Conservation (phyloP, 169 alveolate genomes). For the Eimeria falciformis region DNA sequence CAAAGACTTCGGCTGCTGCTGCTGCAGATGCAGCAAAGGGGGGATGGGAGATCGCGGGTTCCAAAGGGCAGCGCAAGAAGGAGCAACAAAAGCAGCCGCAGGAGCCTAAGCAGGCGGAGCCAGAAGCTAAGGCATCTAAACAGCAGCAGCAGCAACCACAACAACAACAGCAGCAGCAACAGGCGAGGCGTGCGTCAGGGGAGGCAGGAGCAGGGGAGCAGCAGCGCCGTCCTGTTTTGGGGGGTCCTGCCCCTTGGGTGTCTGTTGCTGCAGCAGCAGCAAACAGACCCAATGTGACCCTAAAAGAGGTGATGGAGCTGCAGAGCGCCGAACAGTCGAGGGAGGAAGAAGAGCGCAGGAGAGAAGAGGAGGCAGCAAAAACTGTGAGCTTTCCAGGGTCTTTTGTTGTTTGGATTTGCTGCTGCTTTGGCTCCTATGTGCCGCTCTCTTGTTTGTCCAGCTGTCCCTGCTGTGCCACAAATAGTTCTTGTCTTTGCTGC, state of each 20-base stretch:
- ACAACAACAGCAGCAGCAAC: slow-evolving; percentile 39
- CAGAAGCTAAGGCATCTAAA: slow-evolving; percentile 27
- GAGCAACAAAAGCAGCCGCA: slow-evolving; percentile 60
- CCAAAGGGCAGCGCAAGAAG: slow-evolving; percentile 59
- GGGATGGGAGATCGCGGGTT: slow-evolving; percentile 50
- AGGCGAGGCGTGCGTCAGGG: slow-evolving; percentile 30
- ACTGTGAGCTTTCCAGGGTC: background rate
- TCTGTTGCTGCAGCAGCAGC: slow-evolving; percentile 62
- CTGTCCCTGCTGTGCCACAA: background rate
- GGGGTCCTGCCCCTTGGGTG: slow-evolving; percentile 62
- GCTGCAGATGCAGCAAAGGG: slow-evolving; percentile 59
- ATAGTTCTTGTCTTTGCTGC: background rate
- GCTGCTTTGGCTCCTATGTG: background rate
- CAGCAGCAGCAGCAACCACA: slow-evolving; percentile 19
- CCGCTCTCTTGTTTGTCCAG: background rate
- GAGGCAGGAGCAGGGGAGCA: slow-evolving; percentile 49
- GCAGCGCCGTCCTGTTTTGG: slow-evolving; percentile 49
- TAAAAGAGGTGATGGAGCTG: slow-evolving; percentile 56
- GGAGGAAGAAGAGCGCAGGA: slow-evolving; percentile 36
- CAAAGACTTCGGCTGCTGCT: slow-evolving; percentile 52
- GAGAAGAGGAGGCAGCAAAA: slow-evolving; percentile 35
- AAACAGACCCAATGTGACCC: slow-evolving; percentile 23
- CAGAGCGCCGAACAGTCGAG: slow-evolving; percentile 50
- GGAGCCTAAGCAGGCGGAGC: slow-evolving; percentile 32
- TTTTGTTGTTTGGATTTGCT: background rate